Conservation (phyloP, 176 grass and related monocot genomes). For the Carex littledalei region DNA sequence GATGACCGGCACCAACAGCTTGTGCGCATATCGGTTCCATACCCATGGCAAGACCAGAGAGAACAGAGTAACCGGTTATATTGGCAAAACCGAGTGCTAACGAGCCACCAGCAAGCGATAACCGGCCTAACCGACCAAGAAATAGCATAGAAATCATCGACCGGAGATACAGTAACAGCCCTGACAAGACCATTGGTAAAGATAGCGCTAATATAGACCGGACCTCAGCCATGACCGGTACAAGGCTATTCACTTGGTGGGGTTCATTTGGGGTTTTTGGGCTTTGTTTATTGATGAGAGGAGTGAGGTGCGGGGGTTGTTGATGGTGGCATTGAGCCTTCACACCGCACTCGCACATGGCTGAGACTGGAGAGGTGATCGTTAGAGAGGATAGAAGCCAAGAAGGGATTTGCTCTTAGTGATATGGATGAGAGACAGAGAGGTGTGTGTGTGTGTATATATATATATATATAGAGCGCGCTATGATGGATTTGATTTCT, state of each 20-base stretch:
- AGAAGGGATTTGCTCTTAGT: background rate
- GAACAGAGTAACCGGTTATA: slow-evolving; percentile 89
- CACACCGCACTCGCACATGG: slow-evolving; percentile 33
- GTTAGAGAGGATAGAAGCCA: background rate
- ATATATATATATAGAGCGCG: background rate
- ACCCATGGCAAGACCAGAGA: slow-evolving; percentile 76
- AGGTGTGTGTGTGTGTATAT: background rate
- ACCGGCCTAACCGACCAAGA: slow-evolving; percentile 65
- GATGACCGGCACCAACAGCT: slow-evolving; percentile 66
- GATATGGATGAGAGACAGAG: background rate
- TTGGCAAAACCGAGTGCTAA: slow-evolving; percentile 87
- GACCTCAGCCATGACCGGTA: slow-evolving; percentile 35
- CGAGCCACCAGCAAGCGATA: slow-evolving; percentile 70
- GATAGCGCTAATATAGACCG: slow-evolving; percentile 54
- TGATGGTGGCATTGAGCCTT: slow-evolving; percentile 46
- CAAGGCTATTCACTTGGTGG: background rate
- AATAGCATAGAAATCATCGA: slow-evolving; percentile 82
- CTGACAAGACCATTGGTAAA: slow-evolving; percentile 55
- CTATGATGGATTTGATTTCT: background rate
- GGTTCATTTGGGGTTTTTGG: slow-evolving; percentile 1
- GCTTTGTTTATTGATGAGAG: background rate
- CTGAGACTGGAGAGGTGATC: slow-evolving; percentile 8
- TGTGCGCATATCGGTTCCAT: slow-evolving; percentile 89
- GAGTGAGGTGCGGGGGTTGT: slow-evolving; percentile 21
- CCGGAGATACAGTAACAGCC: slow-evolving; percentile 62